phyloP scores from a whole-genome alignment of 306 rosid species.

The Cucumis melo region DNA sequence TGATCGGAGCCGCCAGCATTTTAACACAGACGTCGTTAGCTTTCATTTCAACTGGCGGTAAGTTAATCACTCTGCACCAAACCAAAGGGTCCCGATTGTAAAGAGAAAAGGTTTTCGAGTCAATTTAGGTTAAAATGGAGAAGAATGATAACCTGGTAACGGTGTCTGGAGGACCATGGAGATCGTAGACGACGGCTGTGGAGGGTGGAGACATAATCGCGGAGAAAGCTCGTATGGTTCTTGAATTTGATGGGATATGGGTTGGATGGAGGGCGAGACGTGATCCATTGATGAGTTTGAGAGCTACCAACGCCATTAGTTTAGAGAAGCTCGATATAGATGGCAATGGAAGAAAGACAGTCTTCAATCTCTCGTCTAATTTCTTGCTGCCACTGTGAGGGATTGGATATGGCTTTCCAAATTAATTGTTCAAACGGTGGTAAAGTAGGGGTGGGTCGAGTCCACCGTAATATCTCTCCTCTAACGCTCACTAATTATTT shows the following conservation, averaged over 20 bases:
- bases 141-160: slow-evolving; percentile 31
- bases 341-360: not conserved
- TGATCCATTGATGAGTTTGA: not conserved
- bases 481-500: no score
- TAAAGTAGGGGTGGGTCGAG: no score
- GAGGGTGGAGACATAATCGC: slow-evolving; percentile 67
- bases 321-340: not conserved
- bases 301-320: not conserved
- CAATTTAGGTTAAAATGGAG: not conserved
- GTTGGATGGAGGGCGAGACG: not conserved
- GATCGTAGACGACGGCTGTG: slow-evolving; percentile 70
- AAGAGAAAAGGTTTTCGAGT: not conserved
- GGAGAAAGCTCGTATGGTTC: slow-evolving; percentile 30
- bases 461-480: no score
- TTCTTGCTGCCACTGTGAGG: not conserved
- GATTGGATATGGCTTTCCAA: no score
- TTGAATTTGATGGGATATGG: not conserved
- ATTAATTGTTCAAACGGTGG: no score
- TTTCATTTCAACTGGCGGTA: slow-evolving; percentile 53
- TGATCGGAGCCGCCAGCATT: slow-evolving; percentile 86
- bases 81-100: not conserved
- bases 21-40: slow-evolving; percentile 75
- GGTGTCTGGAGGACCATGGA: slow-evolving; percentile 59
- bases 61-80: slow-evolving; percentile 31
- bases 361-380: not conserved